Evolutionary conservation across 139 green algal genomes (phyloP), one percentile per base, ranked within the genome.

Genomic region (Chlorella vulgaris): DNA sequence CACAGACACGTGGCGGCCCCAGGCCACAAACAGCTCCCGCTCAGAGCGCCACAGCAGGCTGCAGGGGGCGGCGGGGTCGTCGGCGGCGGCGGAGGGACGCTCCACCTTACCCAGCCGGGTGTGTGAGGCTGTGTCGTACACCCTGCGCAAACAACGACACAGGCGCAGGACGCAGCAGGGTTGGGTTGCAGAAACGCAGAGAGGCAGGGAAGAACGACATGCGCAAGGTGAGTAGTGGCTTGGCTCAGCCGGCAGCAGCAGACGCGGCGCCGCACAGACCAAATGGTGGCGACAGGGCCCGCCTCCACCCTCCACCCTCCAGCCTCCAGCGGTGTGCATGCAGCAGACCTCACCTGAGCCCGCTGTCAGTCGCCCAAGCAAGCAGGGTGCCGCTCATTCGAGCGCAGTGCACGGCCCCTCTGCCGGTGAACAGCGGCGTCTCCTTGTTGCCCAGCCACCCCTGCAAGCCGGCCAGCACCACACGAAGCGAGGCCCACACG

Each of bases 361-460:
- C 89, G 10, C 79, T 74, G 68, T 95, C 89, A 39, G 91, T 97
- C 7, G 92, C 91, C 96, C 96, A 99, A 0, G 97, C 95, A 15
- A 99, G 83, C 24, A 98, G 78, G 4, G 74, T 81, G 21, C 88
- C 90, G 28, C 83, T 81, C 96, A 95, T 98, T 18, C 80, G 78
- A 6, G 93, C 84, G 19, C 83, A 77, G 28, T 85, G 84, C 18
- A 98, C 85, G 10, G 88, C 66, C 4, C 91, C 90, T 86, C 93
- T 92, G 0, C 92, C 96, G 51, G 86, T 71, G 38, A 94, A 89
- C 50, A 99, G 81, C 15, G 93, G 78, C 21, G 85, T 89, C 82
- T 98, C 93, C 28, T 77, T 86, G 43, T 82, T 88, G 18, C 93
- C 94, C 73, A 98, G 86, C 95, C 95, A 98, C 31, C 96, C 96